A percentile compares a stretch with the other conserved stretches of the same genome.
Conservation (phyloP, 2,329 filamentous ascomycete species). For the Parafenestella ontariensis region DNA sequence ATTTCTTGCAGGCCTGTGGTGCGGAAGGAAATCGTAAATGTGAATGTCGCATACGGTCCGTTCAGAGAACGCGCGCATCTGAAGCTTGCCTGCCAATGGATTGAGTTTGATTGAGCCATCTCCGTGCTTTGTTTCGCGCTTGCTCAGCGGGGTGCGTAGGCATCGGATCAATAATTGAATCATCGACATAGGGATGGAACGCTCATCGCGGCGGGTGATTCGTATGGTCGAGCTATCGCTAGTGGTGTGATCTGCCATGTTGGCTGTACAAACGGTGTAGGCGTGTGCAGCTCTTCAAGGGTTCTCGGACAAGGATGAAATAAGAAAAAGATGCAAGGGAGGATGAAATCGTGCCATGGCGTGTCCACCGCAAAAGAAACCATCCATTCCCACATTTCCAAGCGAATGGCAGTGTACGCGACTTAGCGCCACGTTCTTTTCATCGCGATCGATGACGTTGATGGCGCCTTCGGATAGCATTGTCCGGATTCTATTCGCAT, state of each 20-base stretch:
- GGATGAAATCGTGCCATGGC: not conserved
- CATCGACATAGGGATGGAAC: constrained; percentile 48
- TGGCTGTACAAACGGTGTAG: not conserved
- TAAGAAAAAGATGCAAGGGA: not conserved
- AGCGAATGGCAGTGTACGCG: not conserved
- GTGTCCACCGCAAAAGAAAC: not conserved
- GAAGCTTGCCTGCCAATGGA: constrained; percentile 42
- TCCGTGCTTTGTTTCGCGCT: constrained; percentile 40
- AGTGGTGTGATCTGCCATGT: not conserved
- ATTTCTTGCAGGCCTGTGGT: constrained; percentile 10
- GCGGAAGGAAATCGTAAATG: constrained; percentile 54
- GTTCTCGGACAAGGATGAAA: not conserved
- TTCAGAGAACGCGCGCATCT: constrained; percentile 49
- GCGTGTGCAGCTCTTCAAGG: not conserved
- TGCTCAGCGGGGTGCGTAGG: constrained; percentile 47
- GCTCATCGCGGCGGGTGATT: constrained; percentile 48
- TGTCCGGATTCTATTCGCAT: not conserved
- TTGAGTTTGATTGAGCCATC: constrained; percentile 52
- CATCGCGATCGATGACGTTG: not conserved
- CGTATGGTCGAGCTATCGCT: constrained; percentile 28
- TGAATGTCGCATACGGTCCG: constrained; percentile 53
- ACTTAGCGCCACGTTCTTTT: not conserved
- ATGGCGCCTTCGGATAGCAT: not conserved
- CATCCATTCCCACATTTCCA: not conserved
- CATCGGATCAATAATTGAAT: constrained; percentile 49